Evolutionary conservation across 768 basidiomycete genomes (phyloP).

Genomic region (Amanita rimosa): DNA sequence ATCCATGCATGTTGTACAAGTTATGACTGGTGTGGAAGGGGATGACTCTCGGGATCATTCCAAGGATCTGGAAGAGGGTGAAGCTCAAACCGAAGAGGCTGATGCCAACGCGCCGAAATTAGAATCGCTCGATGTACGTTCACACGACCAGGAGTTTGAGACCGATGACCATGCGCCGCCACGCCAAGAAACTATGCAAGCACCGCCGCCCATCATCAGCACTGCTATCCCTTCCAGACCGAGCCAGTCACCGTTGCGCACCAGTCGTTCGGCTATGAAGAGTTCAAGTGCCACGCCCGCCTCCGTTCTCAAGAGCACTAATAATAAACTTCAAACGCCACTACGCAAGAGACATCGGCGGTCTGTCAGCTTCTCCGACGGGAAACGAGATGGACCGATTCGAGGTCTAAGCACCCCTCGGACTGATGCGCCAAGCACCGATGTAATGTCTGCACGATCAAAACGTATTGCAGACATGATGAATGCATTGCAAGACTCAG

Average conservation of each 20-base stretch:
- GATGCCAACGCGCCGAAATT: neutral
- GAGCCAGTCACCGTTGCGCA: slow-evolving; percentile 14
- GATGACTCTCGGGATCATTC: slow-evolving; percentile 18
- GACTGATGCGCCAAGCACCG: slow-evolving; percentile 26
- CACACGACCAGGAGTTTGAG: neutral
- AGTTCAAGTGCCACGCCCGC: slow-evolving; percentile 38
- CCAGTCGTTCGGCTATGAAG: slow-evolving; percentile 33
- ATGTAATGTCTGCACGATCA: slow-evolving; percentile 49
- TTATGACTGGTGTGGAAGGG: slow-evolving; percentile 32
- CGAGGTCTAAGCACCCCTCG: slow-evolving; percentile 32
- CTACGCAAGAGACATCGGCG: slow-evolving; percentile 46
- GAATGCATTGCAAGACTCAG: slow-evolving; percentile 55
- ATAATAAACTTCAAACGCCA: slow-evolving; percentile 43
- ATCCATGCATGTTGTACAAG: slow-evolving; percentile 37
- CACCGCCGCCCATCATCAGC: neutral
- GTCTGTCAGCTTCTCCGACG: slow-evolving; percentile 96
- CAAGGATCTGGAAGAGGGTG: neutral
- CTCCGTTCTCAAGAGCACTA: slow-evolving; percentile 47
- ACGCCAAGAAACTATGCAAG: slow-evolving; percentile 2
- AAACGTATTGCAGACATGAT: slow-evolving; percentile 78
- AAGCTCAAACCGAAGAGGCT: neutral
- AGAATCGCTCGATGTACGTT: neutral
- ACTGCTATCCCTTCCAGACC: neutral
- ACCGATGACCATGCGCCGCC: slow-evolving; percentile 2
- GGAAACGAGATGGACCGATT: slow-evolving; percentile 84